Conservation (phyloP, 352 stramenopile species). For the Phytophthora brassicae region DNA sequence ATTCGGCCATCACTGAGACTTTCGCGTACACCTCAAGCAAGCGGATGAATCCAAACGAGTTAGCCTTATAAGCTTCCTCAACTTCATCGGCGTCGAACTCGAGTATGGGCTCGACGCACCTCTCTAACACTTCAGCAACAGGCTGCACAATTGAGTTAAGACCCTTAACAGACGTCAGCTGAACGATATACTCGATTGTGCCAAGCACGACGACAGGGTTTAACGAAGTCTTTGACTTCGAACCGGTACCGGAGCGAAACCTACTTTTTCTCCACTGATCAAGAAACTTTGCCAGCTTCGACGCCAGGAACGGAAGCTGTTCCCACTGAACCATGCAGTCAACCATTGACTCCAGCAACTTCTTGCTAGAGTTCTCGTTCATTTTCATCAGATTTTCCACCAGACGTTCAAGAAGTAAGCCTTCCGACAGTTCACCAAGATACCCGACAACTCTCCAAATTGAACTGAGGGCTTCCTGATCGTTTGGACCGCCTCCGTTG, state of each 20-base stretch:
- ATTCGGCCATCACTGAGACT: slow-evolving; percentile 55
- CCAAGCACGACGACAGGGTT: slow-evolving; percentile 68
- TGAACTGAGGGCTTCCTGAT: slow-evolving; percentile 68
- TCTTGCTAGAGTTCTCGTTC: slow-evolving; percentile 71
- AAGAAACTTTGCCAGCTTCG: slow-evolving; percentile 62
- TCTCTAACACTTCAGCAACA: slow-evolving; percentile 40
- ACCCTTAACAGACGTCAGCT: slow-evolving; percentile 48
- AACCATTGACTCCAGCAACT: slow-evolving; percentile 78
- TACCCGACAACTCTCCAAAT: slow-evolving; percentile 79
- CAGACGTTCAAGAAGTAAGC: slow-evolving; percentile 55
- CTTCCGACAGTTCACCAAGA: slow-evolving; percentile 63
- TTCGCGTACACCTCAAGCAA: slow-evolving; percentile 76
- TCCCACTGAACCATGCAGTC: slow-evolving; percentile 78
- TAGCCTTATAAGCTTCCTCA: slow-evolving; percentile 42
- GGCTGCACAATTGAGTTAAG: slow-evolving; percentile 51
- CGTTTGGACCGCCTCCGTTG: slow-evolving; percentile 54
- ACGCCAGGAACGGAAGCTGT: slow-evolving; percentile 64
- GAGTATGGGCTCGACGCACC: slow-evolving; percentile 52
- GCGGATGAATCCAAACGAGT: slow-evolving; percentile 64
- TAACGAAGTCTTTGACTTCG: slow-evolving; percentile 38
- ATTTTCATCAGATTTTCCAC: slow-evolving; percentile 73
- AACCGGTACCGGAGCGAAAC: slow-evolving; percentile 27
- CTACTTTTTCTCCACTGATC: slow-evolving; percentile 57
- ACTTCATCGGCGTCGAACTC: slow-evolving; percentile 45
- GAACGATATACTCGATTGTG: slow-evolving; percentile 63